Base-by-base conservation (phyloP, 805 yeast genomes). In the Yarrowia deformans region DNA sequence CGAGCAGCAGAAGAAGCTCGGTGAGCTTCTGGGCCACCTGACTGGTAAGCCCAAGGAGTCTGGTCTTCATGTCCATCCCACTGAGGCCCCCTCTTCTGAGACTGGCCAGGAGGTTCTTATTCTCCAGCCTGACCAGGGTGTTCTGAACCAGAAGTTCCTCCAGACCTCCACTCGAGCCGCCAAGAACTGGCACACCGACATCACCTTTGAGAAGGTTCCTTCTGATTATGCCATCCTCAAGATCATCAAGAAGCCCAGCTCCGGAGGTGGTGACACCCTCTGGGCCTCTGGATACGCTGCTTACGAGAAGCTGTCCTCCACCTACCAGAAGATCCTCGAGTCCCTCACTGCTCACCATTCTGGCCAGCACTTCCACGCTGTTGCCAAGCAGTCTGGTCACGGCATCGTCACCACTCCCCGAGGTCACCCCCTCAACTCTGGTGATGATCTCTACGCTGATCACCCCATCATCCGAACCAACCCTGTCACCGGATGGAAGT, bases 191-290 rank as follows among this genome's bases (percentile, higher is more conserved):
- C 95, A 90, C 78, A 83, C 90, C 12, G 96, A 90, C 76, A 88
- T 89, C 52, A 85, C 91, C 34, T 90, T 88, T 77, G 95, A 90
- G 77, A 83, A 83, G 64, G 91, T 88, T 75, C 90, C 93, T 13
- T 89, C 94, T 14, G 90, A 90, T 16, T 81, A 84, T 69, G 90
- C 96, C 0, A 84, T 88, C 71, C 87, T 90, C 74, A 81, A 86
- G 19, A 86, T 88, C 69, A 79, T 89, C 60, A 90, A 88, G 70
- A 82, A 83, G 43, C 87, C 88, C 39, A 48, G 56, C 56, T 86
- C 83, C 32, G 77, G 75, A 37, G 81, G 81, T 14, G 89, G 88
- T n/a, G 88, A 85, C 73, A 86, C 88, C 6, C 75, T 81, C n/a
- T 85, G 85, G 82, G 82, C 83, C 37, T 83, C 84, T 67, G 85